Percentiles rank a stretch among this genome's conserved stretches.
phyloP scores from a whole-genome alignment of 1,284 basidiomycete species.

The Austropuccinia psidii region DNA sequence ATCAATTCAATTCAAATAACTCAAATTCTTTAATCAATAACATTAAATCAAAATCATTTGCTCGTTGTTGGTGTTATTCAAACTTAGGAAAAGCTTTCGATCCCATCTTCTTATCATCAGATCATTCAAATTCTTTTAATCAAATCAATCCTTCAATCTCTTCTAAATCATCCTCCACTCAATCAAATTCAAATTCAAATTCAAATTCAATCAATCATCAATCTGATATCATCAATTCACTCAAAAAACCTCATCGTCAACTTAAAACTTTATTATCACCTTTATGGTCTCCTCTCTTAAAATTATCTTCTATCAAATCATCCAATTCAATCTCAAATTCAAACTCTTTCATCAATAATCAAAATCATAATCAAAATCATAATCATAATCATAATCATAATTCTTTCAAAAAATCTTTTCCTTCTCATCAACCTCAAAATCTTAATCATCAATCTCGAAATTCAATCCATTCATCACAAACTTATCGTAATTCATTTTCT shows the following conservation, averaged over 20 bases:
- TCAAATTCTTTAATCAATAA: neutral
- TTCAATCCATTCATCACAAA: neutral
- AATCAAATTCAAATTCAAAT: no score
- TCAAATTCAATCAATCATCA: neutral
- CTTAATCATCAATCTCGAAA: neutral
- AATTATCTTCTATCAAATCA: conserved; percentile 1
- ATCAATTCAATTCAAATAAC: conserved; percentile 15
- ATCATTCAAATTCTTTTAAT: no score
- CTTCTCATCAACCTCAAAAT: neutral
- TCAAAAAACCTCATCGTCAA: conserved; percentile 2
- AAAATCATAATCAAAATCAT: no score
- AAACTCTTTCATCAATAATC: neutral
- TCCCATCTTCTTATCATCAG: conserved; percentile 13
- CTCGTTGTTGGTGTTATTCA: conserved; percentile 30
- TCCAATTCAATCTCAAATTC: neutral
- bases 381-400: no score
- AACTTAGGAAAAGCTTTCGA: conserved; percentile 18
- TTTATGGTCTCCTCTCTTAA: conserved; percentile 14
- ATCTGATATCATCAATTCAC: neutral
- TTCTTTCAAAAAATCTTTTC: neutral
- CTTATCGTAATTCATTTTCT: conserved; percentile 33
- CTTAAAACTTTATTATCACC: conserved; percentile 26
- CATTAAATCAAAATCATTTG: neutral
- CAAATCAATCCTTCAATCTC: no score
- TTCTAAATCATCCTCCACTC: neutral